Conservation (phyloP, 345 rosid species). For the Eucalyptus cloeziana region DNA sequence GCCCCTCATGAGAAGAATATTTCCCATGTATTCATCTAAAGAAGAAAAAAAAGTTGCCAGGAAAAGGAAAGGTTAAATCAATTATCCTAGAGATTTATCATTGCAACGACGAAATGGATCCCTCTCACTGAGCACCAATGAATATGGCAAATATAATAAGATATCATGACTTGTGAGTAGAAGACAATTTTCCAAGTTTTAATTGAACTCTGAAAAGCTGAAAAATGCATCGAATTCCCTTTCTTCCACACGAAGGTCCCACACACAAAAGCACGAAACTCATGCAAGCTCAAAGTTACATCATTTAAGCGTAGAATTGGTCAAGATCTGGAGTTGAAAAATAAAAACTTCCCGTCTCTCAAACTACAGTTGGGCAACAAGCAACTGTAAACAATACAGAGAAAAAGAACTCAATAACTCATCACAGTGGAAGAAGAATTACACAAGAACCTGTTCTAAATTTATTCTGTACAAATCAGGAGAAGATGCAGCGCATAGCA, state of each 20-base stretch:
- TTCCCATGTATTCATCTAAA: background rate
- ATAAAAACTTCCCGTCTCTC: background rate
- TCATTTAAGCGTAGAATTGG: background rate
- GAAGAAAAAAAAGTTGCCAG: background rate
- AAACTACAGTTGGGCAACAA: background rate
- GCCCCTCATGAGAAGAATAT: background rate
- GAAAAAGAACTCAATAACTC: background rate
- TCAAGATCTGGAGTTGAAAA: background rate
- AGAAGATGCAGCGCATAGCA: slow-evolving; percentile 97
- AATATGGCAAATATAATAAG: background rate
- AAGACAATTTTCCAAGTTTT: background rate
- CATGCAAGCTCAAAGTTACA: background rate
- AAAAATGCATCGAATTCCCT: background rate
- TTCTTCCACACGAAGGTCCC: background rate
- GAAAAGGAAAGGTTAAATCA: background rate
- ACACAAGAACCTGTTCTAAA: slow-evolving; percentile 62
- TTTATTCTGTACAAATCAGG: slow-evolving; percentile 90
- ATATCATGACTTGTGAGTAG: background rate
- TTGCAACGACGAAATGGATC: background rate
- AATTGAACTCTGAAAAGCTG: background rate
- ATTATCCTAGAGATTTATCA: background rate
- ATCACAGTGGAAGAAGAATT: background rate
- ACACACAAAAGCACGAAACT: background rate
- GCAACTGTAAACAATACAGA: background rate
- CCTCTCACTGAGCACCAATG: background rate